These are phyloP conservation scores for Melaleuca alternifolia DNA, from an alignment of 345 rosid genomes.

Conservation along the genomic window DNA sequence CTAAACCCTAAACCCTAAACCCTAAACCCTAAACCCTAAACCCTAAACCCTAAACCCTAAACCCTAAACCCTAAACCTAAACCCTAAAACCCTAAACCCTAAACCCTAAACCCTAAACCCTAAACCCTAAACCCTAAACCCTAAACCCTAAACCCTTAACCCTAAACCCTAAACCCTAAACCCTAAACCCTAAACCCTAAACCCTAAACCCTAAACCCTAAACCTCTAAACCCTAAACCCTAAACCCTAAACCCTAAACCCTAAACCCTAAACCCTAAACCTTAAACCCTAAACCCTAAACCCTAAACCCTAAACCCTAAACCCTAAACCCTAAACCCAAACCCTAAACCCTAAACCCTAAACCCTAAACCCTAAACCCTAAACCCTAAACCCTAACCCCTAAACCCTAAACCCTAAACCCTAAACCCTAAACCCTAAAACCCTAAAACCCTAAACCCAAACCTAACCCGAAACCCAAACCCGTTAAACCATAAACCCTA, in stretches of 20 bases:
- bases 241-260: slow-evolving; percentile 6
- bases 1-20: background rate
- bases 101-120: slow-evolving; percentile 15
- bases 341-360: slow-evolving; percentile 7
- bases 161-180: background rate
- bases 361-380: slow-evolving; percentile 9
- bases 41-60: slow-evolving; percentile 1
- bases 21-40: background rate
- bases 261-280: slow-evolving; percentile 3
- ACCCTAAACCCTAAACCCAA: slow-evolving; percentile 2
- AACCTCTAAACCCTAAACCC: slow-evolving; percentile 3
- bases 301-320: slow-evolving; percentile 5
- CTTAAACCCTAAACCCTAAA: slow-evolving; percentile 6
- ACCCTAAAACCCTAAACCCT: slow-evolving; percentile 24
- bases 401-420: too few species aligned
- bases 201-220: slow-evolving; percentile 2
- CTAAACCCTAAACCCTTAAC: slow-evolving; percentile 1
- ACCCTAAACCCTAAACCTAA: slow-evolving; percentile 7
- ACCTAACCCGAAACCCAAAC: too few species aligned
- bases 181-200: background rate
- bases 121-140: too few species aligned
- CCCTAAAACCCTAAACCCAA: too few species aligned
- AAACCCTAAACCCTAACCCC: background rate
- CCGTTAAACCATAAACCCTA: slow-evolving; percentile 15
- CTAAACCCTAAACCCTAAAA: slow-evolving; percentile 8